Percentiles rank a stretch among this genome's conserved stretches.
Evolutionary conservation across 2,329 filamentous ascomycete species (phyloP).

Genomic region (Berkeleyomyces rouxiae): DNA sequence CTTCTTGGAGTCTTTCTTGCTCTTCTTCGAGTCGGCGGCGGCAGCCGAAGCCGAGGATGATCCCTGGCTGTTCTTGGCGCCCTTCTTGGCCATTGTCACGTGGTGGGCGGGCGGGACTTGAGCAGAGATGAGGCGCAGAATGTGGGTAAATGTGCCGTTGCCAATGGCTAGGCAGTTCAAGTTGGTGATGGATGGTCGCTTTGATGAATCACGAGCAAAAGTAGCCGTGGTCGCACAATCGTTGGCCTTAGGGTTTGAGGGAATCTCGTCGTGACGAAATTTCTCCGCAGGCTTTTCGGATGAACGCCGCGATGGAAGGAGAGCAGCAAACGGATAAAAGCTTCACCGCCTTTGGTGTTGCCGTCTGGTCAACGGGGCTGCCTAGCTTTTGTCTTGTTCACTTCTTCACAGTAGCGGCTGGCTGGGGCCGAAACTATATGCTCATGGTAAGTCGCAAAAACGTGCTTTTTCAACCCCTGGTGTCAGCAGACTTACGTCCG

Average conservation of each 20-base stretch:
- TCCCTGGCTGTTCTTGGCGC: slow-evolving; percentile 6
- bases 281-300: neutral
- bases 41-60: neutral
- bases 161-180: neutral
- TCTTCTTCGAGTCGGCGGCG: slow-evolving; percentile 4
- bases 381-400: neutral
- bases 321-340: neutral
- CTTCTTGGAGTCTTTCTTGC: slow-evolving; percentile 7
- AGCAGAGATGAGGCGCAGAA: neutral
- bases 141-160: neutral
- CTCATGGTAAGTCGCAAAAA: neutral
- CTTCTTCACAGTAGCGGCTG: neutral
- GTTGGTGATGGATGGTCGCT: neutral
- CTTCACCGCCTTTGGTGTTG: neutral
- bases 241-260: neutral
- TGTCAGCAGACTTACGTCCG: neutral
- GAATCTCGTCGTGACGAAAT: neutral
- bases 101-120: neutral
- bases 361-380: neutral
- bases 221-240: no score
- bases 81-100: slow-evolving; percentile 11
- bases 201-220: neutral
- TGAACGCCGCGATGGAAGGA: neutral
- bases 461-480: no score
- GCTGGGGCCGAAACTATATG: neutral